A percentile compares a stretch with the other conserved stretches of the same genome.
Evolutionary conservation across 1,284 basidiomycete species (phyloP).

Genomic region (Cutaneotrichosporon daszewskae): DNA sequence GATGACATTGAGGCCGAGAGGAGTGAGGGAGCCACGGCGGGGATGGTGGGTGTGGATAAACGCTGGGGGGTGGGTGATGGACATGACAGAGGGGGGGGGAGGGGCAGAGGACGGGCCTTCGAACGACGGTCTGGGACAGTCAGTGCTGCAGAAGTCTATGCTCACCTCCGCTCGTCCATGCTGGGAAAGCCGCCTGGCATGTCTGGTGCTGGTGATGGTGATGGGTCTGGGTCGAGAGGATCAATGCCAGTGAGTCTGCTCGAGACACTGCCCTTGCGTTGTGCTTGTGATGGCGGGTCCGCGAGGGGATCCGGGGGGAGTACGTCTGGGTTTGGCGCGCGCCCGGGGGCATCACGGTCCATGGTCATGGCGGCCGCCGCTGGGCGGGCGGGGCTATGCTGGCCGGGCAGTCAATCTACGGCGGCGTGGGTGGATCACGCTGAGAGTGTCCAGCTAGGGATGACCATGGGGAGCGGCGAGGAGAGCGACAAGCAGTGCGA

Average conservation of each 20-base stretch:
- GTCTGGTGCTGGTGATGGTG: neutral
- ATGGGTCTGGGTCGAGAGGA: slow-evolving; percentile 2
- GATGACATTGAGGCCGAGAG: slow-evolving; percentile 45
- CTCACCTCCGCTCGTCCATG: neutral
- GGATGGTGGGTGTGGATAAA: slow-evolving; percentile 49
- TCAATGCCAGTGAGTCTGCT: slow-evolving; percentile 1
- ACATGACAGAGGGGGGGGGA: slow-evolving; percentile 35
- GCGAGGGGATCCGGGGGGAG: too few relatives aligned
- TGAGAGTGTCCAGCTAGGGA: too few relatives aligned
- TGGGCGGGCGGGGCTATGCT: neutral
- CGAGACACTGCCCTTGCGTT: neutral
- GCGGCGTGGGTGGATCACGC: too few relatives aligned
- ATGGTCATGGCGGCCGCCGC: neutral
- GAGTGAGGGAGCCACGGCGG: slow-evolving; percentile 42
- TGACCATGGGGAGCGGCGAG: too few relatives aligned
- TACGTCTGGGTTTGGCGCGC: too few relatives aligned
- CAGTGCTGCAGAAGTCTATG: neutral
- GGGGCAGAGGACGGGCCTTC: slow-evolving; percentile 42
- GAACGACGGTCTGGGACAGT: slow-evolving; percentile 3
- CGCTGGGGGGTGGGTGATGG: slow-evolving; percentile 42
- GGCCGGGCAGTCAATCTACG: neutral
- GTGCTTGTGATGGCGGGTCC: neutral
- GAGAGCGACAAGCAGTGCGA: too few relatives aligned
- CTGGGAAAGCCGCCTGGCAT: slow-evolving; percentile 1
- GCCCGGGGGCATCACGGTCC: too few relatives aligned